Conservation (phyloP, 768 basidiomycete genomes). For the Piloderma croceum region DNA sequence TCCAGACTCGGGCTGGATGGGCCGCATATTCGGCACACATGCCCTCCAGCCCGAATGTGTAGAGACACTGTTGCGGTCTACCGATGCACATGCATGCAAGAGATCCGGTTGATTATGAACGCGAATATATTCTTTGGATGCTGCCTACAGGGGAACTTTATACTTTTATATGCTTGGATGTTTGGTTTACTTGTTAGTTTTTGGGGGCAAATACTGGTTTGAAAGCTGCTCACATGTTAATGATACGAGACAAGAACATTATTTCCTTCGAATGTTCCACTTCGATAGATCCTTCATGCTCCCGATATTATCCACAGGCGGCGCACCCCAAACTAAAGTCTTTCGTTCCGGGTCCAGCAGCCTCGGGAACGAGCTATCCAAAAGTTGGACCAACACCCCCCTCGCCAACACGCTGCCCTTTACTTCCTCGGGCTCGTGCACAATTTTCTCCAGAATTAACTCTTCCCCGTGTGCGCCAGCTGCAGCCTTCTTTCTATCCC, state of each 20-base stretch:
- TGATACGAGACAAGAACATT: too few species aligned
- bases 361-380: constrained; percentile 42
- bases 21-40: constrained; percentile 13
- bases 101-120: neutral
- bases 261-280: neutral
- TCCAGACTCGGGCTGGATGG: constrained; percentile 55
- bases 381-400: constrained; percentile 41
- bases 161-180: neutral
- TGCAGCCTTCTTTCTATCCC: constrained; percentile 5
- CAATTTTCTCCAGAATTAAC: neutral
- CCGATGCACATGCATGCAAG: neutral
- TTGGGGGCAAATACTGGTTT: too few species aligned
- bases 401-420: constrained; percentile 16
- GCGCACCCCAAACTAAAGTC: constrained; percentile 70
- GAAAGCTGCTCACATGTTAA: too few species aligned
- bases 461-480: neutral
- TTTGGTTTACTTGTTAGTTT: too few species aligned
- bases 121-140: neutral
- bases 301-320: constrained; percentile 58
- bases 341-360: constrained; percentile 56
- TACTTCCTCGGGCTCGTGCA: constrained; percentile 1
- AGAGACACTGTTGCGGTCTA: constrained; percentile 45
- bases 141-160: neutral
- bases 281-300: constrained; percentile 27
- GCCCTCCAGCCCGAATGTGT: constrained; percentile 54